Base-by-base conservation (phyloP, 352 stramenopile species). In the Phytophthora nicotianae region DNA sequence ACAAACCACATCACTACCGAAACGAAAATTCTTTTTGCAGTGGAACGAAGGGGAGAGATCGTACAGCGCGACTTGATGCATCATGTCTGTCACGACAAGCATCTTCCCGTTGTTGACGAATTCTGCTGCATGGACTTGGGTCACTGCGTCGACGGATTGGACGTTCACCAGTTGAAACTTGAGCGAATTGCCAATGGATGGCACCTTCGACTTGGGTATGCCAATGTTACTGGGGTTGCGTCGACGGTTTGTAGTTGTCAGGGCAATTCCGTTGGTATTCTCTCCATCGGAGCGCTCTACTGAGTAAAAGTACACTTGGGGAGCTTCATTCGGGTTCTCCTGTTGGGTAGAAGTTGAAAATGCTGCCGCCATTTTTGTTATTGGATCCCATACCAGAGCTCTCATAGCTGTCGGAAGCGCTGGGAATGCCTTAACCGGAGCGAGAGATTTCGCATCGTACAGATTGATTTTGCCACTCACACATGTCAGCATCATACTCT, bases 71-170 rank as follows among this genome's bases (percentile, higher is more conserved):
- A 70, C 51, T 38, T 64, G 23, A 70, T 62, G 68, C 50, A 59
- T 63, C 60, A 77, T 58, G 24, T 83, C 72, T 2, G 65, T 66
- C 49, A 83, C 40, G 17, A 76, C 14, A 1, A 83, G 50, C 6
- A 50, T 48, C 7, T 37, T 65, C 1, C 72, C 70, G 20, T 33
- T 46, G 19, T 61, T 58, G 5, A 79, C 17, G 41, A 83, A 74
- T 26, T 52, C 62, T n/a, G 54, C 49, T 17, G 51, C 52, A 23
- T 68, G 62, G 24, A 81, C 50, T 47, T 61, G 26, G 14, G 42
- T 3, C 24, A 68, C n/a, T 38, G 19, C 17, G 16, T 55, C 48
- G 13, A 72, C 42, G 14, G 50, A 38, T 51, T 69, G 51, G 6
- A 70, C 48, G 32, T 72, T 52, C 1, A 62, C 42, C 11, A 77